Evolutionary conservation across 2,329 filamentous ascomycete species (phyloP), one percentile per base, ranked within the genome.

Genomic region (Arachnopeziza araneosa): DNA sequence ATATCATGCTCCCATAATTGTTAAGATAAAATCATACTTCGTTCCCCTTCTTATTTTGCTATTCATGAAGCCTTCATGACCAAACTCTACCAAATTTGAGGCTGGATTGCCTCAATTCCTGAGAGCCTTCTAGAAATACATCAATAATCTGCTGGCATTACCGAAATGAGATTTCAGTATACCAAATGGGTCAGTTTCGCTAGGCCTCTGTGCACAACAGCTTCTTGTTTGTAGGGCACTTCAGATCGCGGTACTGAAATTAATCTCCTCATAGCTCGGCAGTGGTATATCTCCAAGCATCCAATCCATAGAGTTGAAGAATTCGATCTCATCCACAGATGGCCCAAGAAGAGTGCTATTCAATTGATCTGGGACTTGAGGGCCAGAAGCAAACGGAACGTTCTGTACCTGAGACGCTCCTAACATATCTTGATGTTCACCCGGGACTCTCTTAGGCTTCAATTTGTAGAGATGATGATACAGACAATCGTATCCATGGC

Each of bases 401-500:
- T 19, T 44, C 12, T 44, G 12, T 12, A 19, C 36, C 53, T 24
- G 54, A 24, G 32, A 21, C 55, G 24, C 24, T 32, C 44, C 30
- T 26, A 26, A 21, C 14, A 14, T 52, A 22, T 7, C 52, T 12
- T 24, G 21, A 8, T 23, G 9, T 10, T 24, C 50, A 49, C 17
- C 23, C 4, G 19, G 10, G 7, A 21, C 19, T 24, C 12, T 32
- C 24, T 4, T 56, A 48, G 24, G 2, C 19, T 19, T 21, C 36
- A 44, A 44, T 12, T 6, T 44, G 12, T 44, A 4, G 24, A 12
- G 26, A 52, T 26, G 59, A 23, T 54, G 56, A 84, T 84, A 87
- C 22, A 88, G 83, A 21, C 83, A 85, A 71, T 89, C 86, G 67
- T 83, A 88, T 1, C 88, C 79, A 17, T 88, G 77, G 49, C 83